A percentile compares a stretch with the other conserved stretches of the same genome.
phyloP scores from a whole-genome alignment of 306 rosid genomes.

The Lathyrus sativus region DNA sequence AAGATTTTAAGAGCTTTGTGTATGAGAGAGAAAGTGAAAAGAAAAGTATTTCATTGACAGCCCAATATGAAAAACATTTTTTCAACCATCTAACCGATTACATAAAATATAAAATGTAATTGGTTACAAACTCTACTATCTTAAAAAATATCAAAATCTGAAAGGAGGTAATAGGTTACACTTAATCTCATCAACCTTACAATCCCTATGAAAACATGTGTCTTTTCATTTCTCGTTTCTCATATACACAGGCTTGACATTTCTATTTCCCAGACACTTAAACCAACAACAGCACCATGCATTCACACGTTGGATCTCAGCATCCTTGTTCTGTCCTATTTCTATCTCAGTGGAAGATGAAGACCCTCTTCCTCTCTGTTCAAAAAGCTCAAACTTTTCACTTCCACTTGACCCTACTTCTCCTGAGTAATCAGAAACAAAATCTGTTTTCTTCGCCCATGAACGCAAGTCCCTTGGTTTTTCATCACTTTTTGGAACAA shows the following conservation, averaged over 20 bases:
- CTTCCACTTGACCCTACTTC: conserved; percentile 60
- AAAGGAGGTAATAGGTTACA: no score
- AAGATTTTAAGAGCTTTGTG: no score
- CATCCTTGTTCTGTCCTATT: conserved; percentile 46
- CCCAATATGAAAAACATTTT: no score
- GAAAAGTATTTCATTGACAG: no score
- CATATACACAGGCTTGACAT: not conserved
- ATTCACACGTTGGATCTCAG: conserved; percentile 58
- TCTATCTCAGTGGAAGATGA: conserved; percentile 66
- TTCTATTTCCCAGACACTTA: conserved; percentile 5
- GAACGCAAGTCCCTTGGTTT: conserved; percentile 75
- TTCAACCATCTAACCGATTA: no score
- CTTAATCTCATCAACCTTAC: no score
- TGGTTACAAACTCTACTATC: no score
- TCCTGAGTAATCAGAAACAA: conserved; percentile 75
- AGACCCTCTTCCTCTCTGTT: conserved; percentile 50
- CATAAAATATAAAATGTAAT: no score
- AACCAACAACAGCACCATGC: not conserved
- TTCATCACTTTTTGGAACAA: conserved; percentile 62
- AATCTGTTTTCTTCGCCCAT: conserved; percentile 93
- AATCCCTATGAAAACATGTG: no score
- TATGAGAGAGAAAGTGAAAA: no score
- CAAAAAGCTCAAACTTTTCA: conserved; percentile 58
- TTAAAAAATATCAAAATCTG: no score
- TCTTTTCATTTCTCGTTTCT: not conserved